Evolutionary conservation across 2,329 filamentous ascomycete species (phyloP).

Genomic region (Penicillium sp.): DNA sequence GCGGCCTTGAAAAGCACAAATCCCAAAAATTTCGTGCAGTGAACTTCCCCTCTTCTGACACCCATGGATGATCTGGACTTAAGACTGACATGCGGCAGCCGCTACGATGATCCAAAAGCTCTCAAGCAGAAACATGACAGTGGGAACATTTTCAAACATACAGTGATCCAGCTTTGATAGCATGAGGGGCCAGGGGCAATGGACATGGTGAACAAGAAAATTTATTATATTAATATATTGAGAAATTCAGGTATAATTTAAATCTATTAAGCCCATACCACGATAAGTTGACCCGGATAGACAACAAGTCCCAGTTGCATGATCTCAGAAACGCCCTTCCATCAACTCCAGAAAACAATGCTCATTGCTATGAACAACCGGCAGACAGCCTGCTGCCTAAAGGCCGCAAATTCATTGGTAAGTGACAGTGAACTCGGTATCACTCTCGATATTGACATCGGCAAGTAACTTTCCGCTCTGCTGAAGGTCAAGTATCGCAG

Average conservation of each 20-base stretch:
- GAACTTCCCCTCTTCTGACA: constrained; percentile 34
- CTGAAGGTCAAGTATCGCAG: constrained; percentile 49
- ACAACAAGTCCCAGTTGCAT: background rate
- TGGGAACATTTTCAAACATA: constrained; percentile 33
- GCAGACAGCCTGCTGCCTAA: background rate
- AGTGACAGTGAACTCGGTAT: constrained; percentile 28
- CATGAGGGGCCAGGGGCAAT: background rate
- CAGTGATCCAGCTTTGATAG: constrained; percentile 4
- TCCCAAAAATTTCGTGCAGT: constrained; percentile 7
- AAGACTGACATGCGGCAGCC: constrained; percentile 29
- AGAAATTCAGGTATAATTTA: background rate
- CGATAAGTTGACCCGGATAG: background rate
- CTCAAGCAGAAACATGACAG: constrained; percentile 39
- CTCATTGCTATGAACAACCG: background rate
- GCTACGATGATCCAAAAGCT: constrained; percentile 18
- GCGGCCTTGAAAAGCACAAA: constrained; percentile 18
- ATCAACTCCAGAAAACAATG: background rate
- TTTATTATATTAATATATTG: background rate
- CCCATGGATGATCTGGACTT: constrained; percentile 25
- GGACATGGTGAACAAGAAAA: background rate
- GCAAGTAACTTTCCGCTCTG: constrained; percentile 41
- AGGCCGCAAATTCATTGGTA: constrained; percentile 9
- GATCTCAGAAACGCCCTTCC: background rate
- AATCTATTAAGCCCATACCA: background rate
- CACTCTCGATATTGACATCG: constrained; percentile 23